These are phyloP conservation scores for Pseudogymnoascus sp. DNA, from an alignment of 2,329 filamentous ascomycete species.

Conservation along the genomic window DNA sequence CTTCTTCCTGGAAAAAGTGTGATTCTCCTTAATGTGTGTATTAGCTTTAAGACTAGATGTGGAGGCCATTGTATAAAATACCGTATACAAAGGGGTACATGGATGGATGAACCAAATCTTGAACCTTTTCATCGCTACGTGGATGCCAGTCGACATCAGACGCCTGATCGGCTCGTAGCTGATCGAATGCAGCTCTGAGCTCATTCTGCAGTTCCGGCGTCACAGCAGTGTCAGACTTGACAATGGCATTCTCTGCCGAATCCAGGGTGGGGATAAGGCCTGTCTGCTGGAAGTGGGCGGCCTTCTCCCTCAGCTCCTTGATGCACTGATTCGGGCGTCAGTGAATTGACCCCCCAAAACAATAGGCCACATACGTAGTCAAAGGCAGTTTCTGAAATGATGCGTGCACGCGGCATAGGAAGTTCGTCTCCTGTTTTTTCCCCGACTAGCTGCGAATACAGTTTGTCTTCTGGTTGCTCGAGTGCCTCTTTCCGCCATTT, in stretches of 20 bases:
- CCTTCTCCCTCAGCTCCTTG: conserved; percentile 21
- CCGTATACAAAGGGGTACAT: conserved; percentile 55
- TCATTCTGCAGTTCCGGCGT: conserved; percentile 31
- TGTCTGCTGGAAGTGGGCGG: conserved; percentile 17
- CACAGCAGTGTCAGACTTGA: conserved; percentile 47
- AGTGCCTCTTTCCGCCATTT: conserved; percentile 25
- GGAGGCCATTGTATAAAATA: background rate
- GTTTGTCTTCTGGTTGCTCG: conserved; percentile 21
- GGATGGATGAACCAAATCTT: conserved; percentile 58
- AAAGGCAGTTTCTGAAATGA: background rate
- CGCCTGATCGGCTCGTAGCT: conserved; percentile 45
- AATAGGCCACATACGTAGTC: background rate
- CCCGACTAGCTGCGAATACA: conserved; percentile 30
- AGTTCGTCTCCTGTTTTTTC: conserved; percentile 10
- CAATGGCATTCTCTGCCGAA: conserved; percentile 28
- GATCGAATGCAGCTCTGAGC: conserved; percentile 37
- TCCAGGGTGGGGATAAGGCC: conserved; percentile 1
- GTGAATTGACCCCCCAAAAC: background rate
- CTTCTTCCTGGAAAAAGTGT: conserved; percentile 14
- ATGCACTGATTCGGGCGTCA: conserved; percentile 15
- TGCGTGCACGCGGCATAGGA: background rate
- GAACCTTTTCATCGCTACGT: conserved; percentile 46
- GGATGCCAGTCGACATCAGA: conserved; percentile 54
- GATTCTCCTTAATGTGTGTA: conserved; percentile 2
- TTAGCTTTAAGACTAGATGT: background rate